Evolutionary conservation across 768 basidiomycete species (phyloP).

Genomic region (Macrocybe gigantea): DNA sequence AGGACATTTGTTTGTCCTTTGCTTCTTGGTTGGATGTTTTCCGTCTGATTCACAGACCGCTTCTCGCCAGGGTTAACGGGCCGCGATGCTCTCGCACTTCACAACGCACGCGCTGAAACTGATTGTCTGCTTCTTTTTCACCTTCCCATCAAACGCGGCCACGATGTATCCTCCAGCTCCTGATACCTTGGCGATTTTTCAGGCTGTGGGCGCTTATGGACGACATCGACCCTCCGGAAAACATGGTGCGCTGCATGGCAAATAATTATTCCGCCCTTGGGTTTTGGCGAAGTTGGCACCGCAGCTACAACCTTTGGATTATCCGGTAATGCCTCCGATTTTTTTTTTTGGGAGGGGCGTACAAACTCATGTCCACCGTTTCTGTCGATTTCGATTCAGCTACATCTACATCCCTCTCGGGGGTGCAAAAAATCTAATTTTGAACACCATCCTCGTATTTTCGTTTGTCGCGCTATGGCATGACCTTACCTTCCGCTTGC

Average conservation of each 20-base stretch:
- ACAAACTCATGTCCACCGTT: not conserved
- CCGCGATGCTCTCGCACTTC: not conserved
- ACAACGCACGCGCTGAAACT: not conserved
- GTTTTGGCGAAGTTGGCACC: constrained; percentile 97
- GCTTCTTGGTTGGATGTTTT: too few species aligned
- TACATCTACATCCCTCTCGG: constrained; percentile 95
- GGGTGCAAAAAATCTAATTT: constrained; percentile 45
- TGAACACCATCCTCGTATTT: constrained; percentile 78
- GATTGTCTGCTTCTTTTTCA: not conserved
- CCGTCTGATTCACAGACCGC: too few species aligned
- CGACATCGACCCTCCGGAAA: constrained; percentile 92
- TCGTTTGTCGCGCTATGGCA: constrained; percentile 99
- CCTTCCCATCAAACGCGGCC: not conserved
- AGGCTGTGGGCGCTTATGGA: constrained; percentile 88
- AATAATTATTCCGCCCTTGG: constrained; percentile 93
- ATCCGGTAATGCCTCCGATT: constrained; percentile 48
- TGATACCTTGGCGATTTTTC: constrained; percentile 96
- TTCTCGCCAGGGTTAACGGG: too few species aligned
- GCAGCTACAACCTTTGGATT: constrained; percentile 95
- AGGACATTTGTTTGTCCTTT: too few species aligned
- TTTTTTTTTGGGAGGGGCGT: constrained; percentile 2
- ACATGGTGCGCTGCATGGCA: constrained; percentile 98
- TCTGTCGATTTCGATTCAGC: constrained; percentile 30
- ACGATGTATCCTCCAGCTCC: constrained; percentile 45
- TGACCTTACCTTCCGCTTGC: constrained; percentile 78